Evolutionary conservation across 2,329 filamentous ascomycete genomes (phyloP), one percentile per base, ranked within the genome.

Genomic region (Paraphaeosphaeria sporulosa): DNA sequence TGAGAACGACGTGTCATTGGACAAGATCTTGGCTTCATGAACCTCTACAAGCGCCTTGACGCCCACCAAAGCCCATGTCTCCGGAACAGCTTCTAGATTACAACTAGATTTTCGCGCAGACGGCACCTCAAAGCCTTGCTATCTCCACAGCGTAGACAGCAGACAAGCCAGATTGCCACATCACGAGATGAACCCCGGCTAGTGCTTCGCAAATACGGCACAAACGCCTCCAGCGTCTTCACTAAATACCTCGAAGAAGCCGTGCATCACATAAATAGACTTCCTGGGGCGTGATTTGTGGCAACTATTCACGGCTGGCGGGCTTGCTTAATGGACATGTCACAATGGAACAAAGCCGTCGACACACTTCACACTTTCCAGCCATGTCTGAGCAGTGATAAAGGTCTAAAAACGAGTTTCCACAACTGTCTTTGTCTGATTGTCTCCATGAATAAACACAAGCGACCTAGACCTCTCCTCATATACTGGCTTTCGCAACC

Each of bases 11-110:
- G 77, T 82, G 48, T 79, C 78, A 3, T 79, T 92, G 23, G 87
- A 91, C 62, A 81, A 85, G 32, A 87, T 90, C 48, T 77, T 72
- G 78, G 87, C 62, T 17, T 59, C 65, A 58, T 76, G 62, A 73
- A 38, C 19, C 21, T n/a, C 21, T 32, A 21, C 21, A 21, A 23
- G 38, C 43, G 32, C 21, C 6, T 17, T 19, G 17, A 8, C 8
- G 32, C 27, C 12, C 34, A 27, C 15, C 34, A 19, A 34, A 58
- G 43, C 21, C 34, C 13, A 55, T 30, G n/a, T 8, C 30, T n/a
- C 23, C 44, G 23, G 25, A 25, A 15, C 17, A 38, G 8, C 34
- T 27, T 36, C 23, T 25, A 10, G n/a, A 55, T 55, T 42, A 27
- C 38, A 27, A 25, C 51, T 36, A 54, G 40, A 25, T 23, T 34